A percentile compares a stretch with the other conserved stretches of the same genome.
Conservation (phyloP, 2,329 filamentous ascomycete genomes). For the Rhinocladiella mackenziei region DNA sequence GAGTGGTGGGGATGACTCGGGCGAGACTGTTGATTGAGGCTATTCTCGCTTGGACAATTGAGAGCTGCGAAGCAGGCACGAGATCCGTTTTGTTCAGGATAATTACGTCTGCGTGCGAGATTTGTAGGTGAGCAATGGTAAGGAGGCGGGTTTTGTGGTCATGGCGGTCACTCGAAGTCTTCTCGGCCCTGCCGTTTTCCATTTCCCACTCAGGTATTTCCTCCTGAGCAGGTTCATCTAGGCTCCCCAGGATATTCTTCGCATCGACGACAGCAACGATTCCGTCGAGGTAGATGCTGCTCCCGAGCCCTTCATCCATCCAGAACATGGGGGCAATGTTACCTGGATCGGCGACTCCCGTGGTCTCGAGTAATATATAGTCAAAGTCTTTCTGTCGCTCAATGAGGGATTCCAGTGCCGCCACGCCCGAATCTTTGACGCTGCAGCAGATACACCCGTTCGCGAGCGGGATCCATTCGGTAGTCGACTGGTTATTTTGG, state of each 20-base stretch:
- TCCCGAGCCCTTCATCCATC: slow-evolving; percentile 93
- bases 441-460: slow-evolving; percentile 98
- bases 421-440: slow-evolving; percentile 92
- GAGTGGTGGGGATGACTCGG: slow-evolving; percentile 74
- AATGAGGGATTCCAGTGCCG: slow-evolving; percentile 94
- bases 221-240: slow-evolving; percentile 62
- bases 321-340: slow-evolving; percentile 96
- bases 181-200: slow-evolving; percentile 44
- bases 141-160: slow-evolving; percentile 60
- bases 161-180: slow-evolving; percentile 31
- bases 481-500: slow-evolving; percentile 73
- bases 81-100: slow-evolving; percentile 92
- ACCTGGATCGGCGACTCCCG: slow-evolving; percentile 88
- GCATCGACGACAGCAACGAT: slow-evolving; percentile 95
- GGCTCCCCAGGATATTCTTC: slow-evolving; percentile 77
- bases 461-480: slow-evolving; percentile 92
- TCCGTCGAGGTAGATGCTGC: slow-evolving; percentile 92
- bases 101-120: slow-evolving; percentile 92
- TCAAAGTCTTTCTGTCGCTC: slow-evolving; percentile 76
- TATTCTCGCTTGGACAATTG: slow-evolving; percentile 66
- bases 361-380: slow-evolving; percentile 96
- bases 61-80: slow-evolving; percentile 65
- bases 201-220: slow-evolving; percentile 47
- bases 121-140: slow-evolving; percentile 92
- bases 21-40: slow-evolving; percentile 85